Evolutionary conservation across 352 stramenopile species (phyloP).

Genomic region (Phytophthora constricta): DNA sequence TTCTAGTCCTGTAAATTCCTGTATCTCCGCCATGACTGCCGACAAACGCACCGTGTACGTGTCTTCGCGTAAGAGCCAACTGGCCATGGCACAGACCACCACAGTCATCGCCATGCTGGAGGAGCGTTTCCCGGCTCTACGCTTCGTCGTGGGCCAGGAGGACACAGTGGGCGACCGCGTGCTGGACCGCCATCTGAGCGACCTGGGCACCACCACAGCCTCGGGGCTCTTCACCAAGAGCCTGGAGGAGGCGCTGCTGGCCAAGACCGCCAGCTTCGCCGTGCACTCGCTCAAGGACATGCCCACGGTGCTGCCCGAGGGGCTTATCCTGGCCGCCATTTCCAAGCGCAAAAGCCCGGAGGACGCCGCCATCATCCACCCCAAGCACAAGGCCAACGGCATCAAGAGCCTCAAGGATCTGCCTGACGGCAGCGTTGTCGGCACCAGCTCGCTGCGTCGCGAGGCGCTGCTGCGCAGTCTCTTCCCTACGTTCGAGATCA

Average conservation of each 20-base stretch:
- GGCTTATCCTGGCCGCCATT: conserved; percentile 83
- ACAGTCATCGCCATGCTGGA: conserved; percentile 87
- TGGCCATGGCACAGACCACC: conserved; percentile 90
- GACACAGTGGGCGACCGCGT: conserved; percentile 88
- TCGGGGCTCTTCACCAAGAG: conserved; percentile 91
- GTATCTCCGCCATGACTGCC: neutral
- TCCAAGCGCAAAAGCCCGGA: conserved; percentile 85
- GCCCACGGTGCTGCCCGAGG: conserved; percentile 79
- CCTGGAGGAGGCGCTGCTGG: conserved; percentile 80
- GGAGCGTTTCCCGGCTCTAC: conserved; percentile 60
- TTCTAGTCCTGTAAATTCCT: no score
- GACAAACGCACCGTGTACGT: conserved; percentile 77
- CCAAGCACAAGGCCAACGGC: conserved; percentile 81
- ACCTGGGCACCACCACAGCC: conserved; percentile 70
- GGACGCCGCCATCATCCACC: conserved; percentile 84
- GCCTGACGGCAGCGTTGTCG: conserved; percentile 74
- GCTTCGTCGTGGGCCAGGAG: conserved; percentile 81
- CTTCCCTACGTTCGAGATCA: conserved; percentile 81
- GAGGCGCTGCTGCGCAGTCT: conserved; percentile 77
- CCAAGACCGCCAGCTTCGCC: conserved; percentile 73
- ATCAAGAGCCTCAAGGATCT: conserved; percentile 60
- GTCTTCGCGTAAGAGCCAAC: conserved; percentile 87
- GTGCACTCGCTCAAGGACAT: conserved; percentile 93
- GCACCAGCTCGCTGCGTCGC: conserved; percentile 84
- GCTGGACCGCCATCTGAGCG: conserved; percentile 77